Base-by-base conservation (phyloP, 169 alveolate genomes). In the Pseudocohnilembus persalinus region DNA sequence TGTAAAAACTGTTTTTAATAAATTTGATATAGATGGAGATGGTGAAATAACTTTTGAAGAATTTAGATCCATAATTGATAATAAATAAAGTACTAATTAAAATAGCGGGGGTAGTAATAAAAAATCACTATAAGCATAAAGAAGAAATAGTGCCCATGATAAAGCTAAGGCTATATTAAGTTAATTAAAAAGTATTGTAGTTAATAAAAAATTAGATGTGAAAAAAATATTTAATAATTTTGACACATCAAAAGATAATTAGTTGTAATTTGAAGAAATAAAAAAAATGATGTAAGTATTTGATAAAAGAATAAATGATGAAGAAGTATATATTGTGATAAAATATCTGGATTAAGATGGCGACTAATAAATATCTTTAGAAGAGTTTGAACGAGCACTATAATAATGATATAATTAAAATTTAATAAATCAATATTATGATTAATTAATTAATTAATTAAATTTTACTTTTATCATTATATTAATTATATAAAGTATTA, bases 1-100 rank as follows among this genome's bases (percentile, higher is more conserved):
- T 6, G 31, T 73, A 29, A 29, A 26, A 73, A 6, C 28, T n/a
- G 31, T 73, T 73, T 73, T 73, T 26, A 73, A 73, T 15, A 73
- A n/a, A n/a, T 73, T 73, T 73, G 76, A 73, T 73, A 73, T 73
- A 15, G 31, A 73, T 73, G 31, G 31, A 15, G 76, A 73, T 73
- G 76, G 31, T 11, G 31, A 73, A 73, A 73, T 73, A 15, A 73
- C 76, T 73, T 73, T 73, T 73, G 76, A 73, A 73, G 76, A 73
- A 73, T 73, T 73, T 73, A 73, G 31, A 73, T n/a, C 20, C 33
- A 73, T 73, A 73, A n/a, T 73, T 15, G 68, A 49, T 11, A 49
- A 49, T 49, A 49, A 4, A 20, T 49, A 49, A 20, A 49, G 68
- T 49, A 49, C 4, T 49, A 11, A 4, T 49, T 49, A 49, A 49